Evolutionary conservation across 345 rosid species (phyloP).

Genomic region (Lenwebbia sp.): DNA sequence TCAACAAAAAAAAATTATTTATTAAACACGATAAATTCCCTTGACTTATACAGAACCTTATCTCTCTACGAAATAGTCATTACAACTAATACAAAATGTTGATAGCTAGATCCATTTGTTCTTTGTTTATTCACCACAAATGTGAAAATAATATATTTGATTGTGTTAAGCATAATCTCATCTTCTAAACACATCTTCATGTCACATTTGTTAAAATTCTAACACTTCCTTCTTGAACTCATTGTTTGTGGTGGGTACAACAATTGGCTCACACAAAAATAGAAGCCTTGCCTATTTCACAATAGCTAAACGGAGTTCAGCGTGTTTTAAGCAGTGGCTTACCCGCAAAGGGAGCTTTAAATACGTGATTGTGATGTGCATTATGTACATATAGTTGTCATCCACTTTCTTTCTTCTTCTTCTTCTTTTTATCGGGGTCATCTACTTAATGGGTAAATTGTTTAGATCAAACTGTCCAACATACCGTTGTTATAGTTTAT

Average conservation of each 20-base stretch:
- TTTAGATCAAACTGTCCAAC: background rate
- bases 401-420: too few relatives aligned
- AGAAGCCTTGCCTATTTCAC: background rate
- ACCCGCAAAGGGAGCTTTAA: background rate
- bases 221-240: background rate
- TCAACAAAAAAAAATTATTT: background rate
- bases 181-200: background rate
- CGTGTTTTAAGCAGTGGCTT: rapidly evolving
- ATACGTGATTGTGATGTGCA: background rate
- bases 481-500: background rate
- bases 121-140: background rate
- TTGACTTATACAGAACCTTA: background rate
- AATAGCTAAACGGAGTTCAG: rapidly evolving
- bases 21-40: background rate
- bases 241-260: rapidly evolving
- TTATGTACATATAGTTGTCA: rapidly evolving
- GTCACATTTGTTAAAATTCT: background rate
- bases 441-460: rapidly evolving
- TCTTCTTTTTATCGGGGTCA: too few relatives aligned
- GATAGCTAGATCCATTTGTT: background rate
- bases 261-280: rapidly evolving
- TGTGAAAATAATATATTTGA: background rate
- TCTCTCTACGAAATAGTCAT: background rate
- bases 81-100: background rate
- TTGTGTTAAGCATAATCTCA: rapidly evolving